These are phyloP conservation scores for Tetracentron sinense DNA, from an alignment of 164 flowering plant genomes.

Conservation along the genomic window DNA sequence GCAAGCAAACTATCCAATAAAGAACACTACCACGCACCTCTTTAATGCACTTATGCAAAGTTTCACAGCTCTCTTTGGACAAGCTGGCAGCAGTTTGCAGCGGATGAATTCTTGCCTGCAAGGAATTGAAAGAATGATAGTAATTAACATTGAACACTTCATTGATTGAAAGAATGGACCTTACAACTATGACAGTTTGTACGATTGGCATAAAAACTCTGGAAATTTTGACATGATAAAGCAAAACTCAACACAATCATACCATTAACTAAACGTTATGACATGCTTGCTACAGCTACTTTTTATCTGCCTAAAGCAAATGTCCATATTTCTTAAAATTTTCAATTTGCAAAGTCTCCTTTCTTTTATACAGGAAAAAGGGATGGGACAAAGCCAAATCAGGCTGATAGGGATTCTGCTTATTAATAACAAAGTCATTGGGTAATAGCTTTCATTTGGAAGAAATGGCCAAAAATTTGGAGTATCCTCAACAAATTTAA, in stretches of 20 bases:
- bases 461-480: too few species aligned
- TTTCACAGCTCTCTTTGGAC: slow-evolving; percentile 56
- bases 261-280: neutral
- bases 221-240: neutral
- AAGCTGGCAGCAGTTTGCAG: slow-evolving; percentile 61
- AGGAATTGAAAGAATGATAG: neutral
- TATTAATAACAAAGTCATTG: too few species aligned
- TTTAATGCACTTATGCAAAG: slow-evolving; percentile 64
- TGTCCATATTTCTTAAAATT: neutral
- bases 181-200: too few species aligned
- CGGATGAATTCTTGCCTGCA: slow-evolving; percentile 92
- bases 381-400: neutral
- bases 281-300: neutral
- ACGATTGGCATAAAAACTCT: too few species aligned
- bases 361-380: too few species aligned
- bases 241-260: neutral
- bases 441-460: too few species aligned
- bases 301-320: neutral
- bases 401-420: too few species aligned
- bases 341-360: neutral
- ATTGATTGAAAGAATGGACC: neutral
- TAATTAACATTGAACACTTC: neutral
- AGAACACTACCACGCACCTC: slow-evolving; percentile 48
- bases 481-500: too few species aligned
- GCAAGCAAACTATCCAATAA: slow-evolving; percentile 4